These are phyloP conservation scores for Erigeron philadelphicus DNA, from an alignment of 140 eudicot genomes.

Conservation along the genomic window DNA sequence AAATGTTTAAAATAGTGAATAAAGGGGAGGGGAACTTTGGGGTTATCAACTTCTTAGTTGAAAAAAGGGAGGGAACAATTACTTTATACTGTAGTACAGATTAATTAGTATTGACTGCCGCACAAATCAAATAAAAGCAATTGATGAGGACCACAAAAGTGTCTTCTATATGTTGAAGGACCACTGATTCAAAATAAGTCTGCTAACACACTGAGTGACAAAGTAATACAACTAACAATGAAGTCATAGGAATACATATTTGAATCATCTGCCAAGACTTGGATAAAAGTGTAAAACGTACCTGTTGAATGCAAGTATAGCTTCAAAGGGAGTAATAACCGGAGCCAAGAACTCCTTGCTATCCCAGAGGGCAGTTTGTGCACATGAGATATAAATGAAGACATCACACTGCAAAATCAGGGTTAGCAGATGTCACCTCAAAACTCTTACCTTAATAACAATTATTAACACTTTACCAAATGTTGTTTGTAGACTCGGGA, in stretches of 20 bases:
- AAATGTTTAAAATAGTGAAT: too few relatives aligned
- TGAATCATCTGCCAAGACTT: neutral
- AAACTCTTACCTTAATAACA: neutral
- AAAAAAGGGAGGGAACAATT: too few relatives aligned
- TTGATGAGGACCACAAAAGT: neutral
- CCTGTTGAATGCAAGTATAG: slow-evolving; percentile 86
- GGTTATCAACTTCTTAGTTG: too few relatives aligned
- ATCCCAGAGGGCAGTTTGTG: slow-evolving; percentile 95
- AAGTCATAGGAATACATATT: neutral
- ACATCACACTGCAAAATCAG: slow-evolving; percentile 76
- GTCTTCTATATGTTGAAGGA: neutral
- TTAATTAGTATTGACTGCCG: neutral
- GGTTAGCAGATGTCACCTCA: neutral
- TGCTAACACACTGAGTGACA: neutral
- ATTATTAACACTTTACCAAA: neutral
- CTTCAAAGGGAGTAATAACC: slow-evolving; percentile 90
- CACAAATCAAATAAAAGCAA: neutral
- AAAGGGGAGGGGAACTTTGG: too few relatives aligned
- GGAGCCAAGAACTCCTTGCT: slow-evolving; percentile 98
- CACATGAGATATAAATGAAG: slow-evolving; percentile 80
- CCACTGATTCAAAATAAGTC: neutral
- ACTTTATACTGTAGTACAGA: too few relatives aligned
- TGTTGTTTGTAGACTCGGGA: neutral
- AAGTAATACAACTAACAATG: neutral
- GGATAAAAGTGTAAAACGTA: slow-evolving; percentile 17